These are phyloP conservation scores for Akebia trifoliata DNA, from an alignment of 164 flowering plant genomes.

Conservation along the genomic window DNA sequence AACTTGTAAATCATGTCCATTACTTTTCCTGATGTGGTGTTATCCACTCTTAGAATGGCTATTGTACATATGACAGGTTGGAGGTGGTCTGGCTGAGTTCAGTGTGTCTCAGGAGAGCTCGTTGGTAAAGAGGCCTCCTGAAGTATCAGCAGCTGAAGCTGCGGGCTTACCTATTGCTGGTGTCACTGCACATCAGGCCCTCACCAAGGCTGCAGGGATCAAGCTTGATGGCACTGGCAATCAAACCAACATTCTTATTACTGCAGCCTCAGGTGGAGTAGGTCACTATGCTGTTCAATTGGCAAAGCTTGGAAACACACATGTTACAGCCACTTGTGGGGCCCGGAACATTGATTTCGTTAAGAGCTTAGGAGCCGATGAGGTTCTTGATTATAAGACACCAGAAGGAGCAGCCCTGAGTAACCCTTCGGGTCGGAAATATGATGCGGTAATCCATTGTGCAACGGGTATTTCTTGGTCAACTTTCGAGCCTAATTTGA, in stretches of 20 bases:
- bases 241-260: conserved; percentile 36
- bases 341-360: conserved; percentile 46
- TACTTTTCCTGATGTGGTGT: too few relatives aligned
- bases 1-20: too few relatives aligned
- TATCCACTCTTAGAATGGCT: too few relatives aligned
- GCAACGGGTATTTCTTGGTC: conserved; percentile 41
- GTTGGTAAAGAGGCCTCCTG: conserved; percentile 39
- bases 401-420: conserved; percentile 42
- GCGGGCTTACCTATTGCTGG: conserved; percentile 48
- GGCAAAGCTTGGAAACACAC: conserved; percentile 47
- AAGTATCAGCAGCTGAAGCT: conserved; percentile 44
- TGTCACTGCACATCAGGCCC: conserved; percentile 41
- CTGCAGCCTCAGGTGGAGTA: conserved; percentile 54
- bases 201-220: conserved; percentile 38
- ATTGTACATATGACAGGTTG: conserved; percentile 35
- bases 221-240: conserved; percentile 36
- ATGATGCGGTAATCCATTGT: conserved; percentile 46
- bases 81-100: conserved; percentile 51
- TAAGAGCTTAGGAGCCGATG: conserved; percentile 50
- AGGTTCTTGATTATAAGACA: conserved; percentile 47
- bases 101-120: conserved; percentile 27
- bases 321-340: conserved; percentile 56
- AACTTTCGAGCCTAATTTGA: conserved; percentile 42
- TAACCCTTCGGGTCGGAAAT: conserved; percentile 50
- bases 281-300: conserved; percentile 53